Evolutionary conservation across 345 rosid genomes (phyloP).

Genomic region (Punica granatum): DNA sequence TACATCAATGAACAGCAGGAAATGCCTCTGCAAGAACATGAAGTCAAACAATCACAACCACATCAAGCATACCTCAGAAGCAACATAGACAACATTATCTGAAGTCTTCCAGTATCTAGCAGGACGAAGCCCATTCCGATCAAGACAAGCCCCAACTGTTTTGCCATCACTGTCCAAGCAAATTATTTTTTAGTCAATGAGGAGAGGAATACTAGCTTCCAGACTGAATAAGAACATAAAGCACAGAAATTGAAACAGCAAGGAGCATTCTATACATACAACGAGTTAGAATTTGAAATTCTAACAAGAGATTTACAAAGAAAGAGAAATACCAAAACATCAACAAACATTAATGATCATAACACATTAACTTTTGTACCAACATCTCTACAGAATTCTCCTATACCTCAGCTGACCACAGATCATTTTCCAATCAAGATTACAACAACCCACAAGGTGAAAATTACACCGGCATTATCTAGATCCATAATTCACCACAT

Average conservation of each 20-base stretch:
- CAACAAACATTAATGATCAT: neutral
- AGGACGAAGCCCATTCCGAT: constrained; percentile 98
- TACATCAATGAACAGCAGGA: neutral
- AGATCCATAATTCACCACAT: neutral
- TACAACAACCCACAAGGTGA: neutral
- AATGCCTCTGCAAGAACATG: neutral
- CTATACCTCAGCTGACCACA: neutral
- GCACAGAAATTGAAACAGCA: too few species aligned
- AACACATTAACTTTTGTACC: neutral
- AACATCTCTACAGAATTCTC: neutral
- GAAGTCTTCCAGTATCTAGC: constrained; percentile 95
- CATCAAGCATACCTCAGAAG: constrained; percentile 75
- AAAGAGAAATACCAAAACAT: neutral
- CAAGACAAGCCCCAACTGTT: constrained; percentile 98
- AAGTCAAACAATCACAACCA: constrained; percentile 11
- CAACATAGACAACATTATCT: constrained; percentile 94
- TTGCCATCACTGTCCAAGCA: constrained; percentile 83
- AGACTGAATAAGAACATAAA: too few species aligned
- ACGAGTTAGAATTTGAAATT: neutral
- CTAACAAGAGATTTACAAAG: neutral
- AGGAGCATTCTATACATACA: neutral
- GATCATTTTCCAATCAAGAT: neutral
- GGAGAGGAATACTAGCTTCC: neutral
- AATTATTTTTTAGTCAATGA: constrained; percentile 16
- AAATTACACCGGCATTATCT: neutral